Conservation (phyloP, 2,329 filamentous ascomycete species). For the Chaetomiaceae sp. region DNA sequence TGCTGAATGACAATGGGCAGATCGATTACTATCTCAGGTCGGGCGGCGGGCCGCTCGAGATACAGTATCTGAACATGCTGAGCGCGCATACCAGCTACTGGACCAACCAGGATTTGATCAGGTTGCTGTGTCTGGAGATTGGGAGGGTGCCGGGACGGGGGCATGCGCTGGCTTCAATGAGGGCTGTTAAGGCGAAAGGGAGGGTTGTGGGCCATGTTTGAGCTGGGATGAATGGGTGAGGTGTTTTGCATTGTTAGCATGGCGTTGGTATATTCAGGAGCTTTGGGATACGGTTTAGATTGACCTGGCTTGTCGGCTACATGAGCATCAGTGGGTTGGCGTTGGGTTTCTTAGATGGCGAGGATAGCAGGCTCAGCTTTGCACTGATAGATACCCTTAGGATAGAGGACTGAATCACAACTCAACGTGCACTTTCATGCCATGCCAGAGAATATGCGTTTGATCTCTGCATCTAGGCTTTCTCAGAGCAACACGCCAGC, state of each 20-base stretch:
- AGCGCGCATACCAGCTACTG: constrained; percentile 95
- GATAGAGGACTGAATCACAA: not conserved
- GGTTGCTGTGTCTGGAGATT: constrained; percentile 84
- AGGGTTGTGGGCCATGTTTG: constrained; percentile 11
- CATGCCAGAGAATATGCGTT: not conserved
- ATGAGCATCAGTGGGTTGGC: too few relatives aligned
- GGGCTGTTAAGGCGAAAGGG: constrained; percentile 52
- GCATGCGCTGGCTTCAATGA: constrained; percentile 53
- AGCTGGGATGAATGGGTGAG: not conserved
- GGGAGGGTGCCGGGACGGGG: constrained; percentile 67
- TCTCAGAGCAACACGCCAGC: too few relatives aligned
- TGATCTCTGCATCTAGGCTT: too few relatives aligned
- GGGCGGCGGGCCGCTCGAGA: constrained; percentile 81
- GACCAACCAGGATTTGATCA: constrained; percentile 80
- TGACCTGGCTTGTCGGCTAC: too few relatives aligned
- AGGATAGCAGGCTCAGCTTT: not conserved
- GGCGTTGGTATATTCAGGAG: not conserved
- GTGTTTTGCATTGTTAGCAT: not conserved
- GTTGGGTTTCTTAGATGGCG: too few relatives aligned
- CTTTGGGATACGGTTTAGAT: not conserved
- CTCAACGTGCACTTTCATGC: not conserved
- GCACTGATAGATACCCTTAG: not conserved
- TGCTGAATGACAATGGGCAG: constrained; percentile 95
- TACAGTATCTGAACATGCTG: constrained; percentile 96
- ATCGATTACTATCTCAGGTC: constrained; percentile 86